phyloP scores from a whole-genome alignment of 768 basidiomycete genomes.

The Tylopilus sp. region DNA sequence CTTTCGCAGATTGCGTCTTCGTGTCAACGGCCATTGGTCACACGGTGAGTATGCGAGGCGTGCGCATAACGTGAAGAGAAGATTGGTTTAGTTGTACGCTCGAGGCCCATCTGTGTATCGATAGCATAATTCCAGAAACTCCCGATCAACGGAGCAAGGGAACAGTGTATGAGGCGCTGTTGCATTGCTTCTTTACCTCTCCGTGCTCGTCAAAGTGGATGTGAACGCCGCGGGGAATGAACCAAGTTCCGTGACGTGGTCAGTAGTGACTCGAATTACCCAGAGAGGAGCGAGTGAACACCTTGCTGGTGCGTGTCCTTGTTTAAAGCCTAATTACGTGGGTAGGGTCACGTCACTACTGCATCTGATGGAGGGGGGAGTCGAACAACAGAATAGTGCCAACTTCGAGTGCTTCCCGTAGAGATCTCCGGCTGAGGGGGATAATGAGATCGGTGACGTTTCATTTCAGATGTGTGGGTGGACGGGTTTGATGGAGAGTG shows the following conservation, averaged over 20 bases:
- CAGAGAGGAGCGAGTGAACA: constrained; percentile 16
- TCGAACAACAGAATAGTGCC: constrained; percentile 8
- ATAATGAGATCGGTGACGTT: constrained; percentile 12
- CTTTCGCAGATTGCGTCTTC: constrained; percentile 9
- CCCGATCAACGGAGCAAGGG: constrained; percentile 21
- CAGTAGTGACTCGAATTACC: constrained; percentile 12
- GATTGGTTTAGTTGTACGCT: neutral
- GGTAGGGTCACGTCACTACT: constrained; percentile 28
- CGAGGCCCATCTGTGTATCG: constrained; percentile 6
- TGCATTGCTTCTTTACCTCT: constrained; percentile 10
- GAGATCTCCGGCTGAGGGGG: constrained; percentile 11
- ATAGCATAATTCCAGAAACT: constrained; percentile 6
- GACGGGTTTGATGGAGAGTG: constrained; percentile 18
- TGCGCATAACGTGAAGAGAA: constrained; percentile 16
- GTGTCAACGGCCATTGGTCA: constrained; percentile 11
- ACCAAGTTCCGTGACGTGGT: constrained; percentile 24
- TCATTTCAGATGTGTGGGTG: constrained; percentile 13
- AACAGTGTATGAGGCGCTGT: constrained; percentile 4
- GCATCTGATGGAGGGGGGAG: constrained; percentile 24
- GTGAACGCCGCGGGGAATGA: constrained; percentile 33
- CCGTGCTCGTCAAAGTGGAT: constrained; percentile 10
- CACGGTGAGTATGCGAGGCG: constrained; percentile 9
- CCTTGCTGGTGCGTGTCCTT: constrained; percentile 30
- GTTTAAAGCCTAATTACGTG: constrained; percentile 39
- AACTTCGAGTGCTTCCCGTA: constrained; percentile 12